Conservation (phyloP, 2,329 filamentous ascomycete genomes). For the Epichloe glyceriae region DNA sequence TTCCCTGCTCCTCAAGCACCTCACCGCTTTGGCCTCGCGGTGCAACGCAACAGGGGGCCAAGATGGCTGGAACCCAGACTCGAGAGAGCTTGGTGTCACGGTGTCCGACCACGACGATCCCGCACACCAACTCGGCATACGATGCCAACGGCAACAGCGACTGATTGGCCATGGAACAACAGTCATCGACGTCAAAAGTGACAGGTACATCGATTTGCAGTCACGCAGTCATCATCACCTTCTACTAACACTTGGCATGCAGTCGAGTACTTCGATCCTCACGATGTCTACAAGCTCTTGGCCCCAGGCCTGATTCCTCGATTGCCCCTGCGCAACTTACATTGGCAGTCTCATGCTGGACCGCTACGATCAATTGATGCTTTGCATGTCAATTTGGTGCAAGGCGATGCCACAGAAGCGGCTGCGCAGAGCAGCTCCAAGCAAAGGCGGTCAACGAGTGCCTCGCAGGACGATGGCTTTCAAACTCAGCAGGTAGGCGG, state of each 20-base stretch:
- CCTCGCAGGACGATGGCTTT: conserved; percentile 43
- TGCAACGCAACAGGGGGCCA: neutral
- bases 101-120: neutral
- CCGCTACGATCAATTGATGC: conserved; percentile 88
- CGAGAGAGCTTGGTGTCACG: neutral
- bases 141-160: conserved; percentile 16
- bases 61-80: neutral
- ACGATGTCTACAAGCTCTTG: conserved; percentile 72
- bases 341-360: conserved; percentile 91
- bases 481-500: conserved; percentile 41
- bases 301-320: conserved; percentile 64
- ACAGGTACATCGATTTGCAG: conserved; percentile 41
- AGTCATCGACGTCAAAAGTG: conserved; percentile 62
- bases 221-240: too few species aligned
- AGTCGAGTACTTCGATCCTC: conserved; percentile 96
- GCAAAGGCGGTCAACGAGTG: conserved; percentile 19
- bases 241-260: neutral
- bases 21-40: neutral
- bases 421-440: conserved; percentile 18
- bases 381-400: conserved; percentile 78
- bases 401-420: conserved; percentile 38
- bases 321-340: conserved; percentile 77
- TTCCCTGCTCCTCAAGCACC: neutral
- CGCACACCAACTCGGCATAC: conserved; percentile 7
- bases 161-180: conserved; percentile 45